Base-by-base conservation (phyloP, 306 rosid genomes). In the Castanospermum australe region DNA sequence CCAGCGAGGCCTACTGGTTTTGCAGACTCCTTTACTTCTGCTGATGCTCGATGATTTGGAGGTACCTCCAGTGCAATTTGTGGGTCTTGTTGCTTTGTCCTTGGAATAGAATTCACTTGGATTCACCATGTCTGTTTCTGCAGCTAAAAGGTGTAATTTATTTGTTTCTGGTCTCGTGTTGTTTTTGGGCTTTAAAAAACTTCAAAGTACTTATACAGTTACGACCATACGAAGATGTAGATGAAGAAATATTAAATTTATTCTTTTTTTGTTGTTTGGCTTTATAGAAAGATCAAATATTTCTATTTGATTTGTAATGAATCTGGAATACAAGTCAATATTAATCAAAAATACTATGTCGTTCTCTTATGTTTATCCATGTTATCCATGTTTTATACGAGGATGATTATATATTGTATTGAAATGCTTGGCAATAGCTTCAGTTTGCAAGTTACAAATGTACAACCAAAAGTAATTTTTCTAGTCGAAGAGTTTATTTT, bases 11-110 rank as follows among this genome's bases (percentile, higher is more conserved):
- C 98, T 50, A 0, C 22, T n/a, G 92, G 97, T 0, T 93, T 93
- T 62, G 93, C 98, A 13, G 88, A 91, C 6, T 91, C 93, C 15
- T 87, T 93, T 67, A 89, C 92, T 51, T 93, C 93, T 17, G 36
- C 67, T 18, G 91, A 89, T 83, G 98, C 89, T 55, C 48, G 93
- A 83, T 93, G 86, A 93, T 52, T 73, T 42, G 30, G 44, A 70
- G 50, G 63, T 13, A 63, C 36, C 30, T 36, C 80, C 22, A 54
- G 8, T 52, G 21, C 39, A 57, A 24, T 71, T 50, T 76, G 36
- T 4, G 45, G 60, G 15, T 36, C 45, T 39, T 72, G 52, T 32
- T 64, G 66, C 7, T 61, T 47, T 76, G 48, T 56, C 36, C 62
- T 60, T 56, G n/a, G n/a, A 33, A 32, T 32, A 38, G 41, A 41